Percentiles rank a stretch among this genome's conserved stretches.
Evolutionary conservation across 192 early-diverging fungal species (phyloP).

Genomic region (Phlyctochytrium planicorne): DNA sequence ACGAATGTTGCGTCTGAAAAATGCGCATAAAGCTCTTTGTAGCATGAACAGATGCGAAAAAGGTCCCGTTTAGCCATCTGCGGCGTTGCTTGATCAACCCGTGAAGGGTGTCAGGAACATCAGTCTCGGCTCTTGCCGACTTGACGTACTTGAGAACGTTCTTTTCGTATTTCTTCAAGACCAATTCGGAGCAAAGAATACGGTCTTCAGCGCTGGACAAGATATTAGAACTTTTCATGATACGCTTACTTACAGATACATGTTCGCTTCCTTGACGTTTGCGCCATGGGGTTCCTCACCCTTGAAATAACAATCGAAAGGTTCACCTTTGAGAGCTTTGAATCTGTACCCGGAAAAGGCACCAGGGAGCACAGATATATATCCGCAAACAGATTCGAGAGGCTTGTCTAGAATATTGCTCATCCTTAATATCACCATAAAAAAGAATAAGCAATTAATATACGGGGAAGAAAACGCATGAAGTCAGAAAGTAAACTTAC

Average conservation of each 20-base stretch:
- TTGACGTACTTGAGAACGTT: conserved; percentile 89
- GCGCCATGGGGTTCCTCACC: conserved; percentile 82
- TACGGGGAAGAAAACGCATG: conserved; percentile 24
- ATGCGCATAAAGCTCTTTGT: conserved; percentile 75
- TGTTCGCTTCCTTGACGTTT: conserved; percentile 87
- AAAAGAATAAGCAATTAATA: neutral
- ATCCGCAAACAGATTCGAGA: conserved; percentile 85
- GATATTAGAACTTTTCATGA: conserved; percentile 26
- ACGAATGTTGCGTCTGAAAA: conserved; percentile 72
- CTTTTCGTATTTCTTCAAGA: conserved; percentile 74
- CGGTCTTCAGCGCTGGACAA: conserved; percentile 66
- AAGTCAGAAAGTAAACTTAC: neutral
- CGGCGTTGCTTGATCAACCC: conserved; percentile 97
- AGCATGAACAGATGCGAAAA: conserved; percentile 91
- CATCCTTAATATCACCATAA: no score
- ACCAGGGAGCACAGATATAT: conserved; percentile 85
- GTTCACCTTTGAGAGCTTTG: conserved; percentile 73
- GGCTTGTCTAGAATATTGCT: conserved; percentile 91
- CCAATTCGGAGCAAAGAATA: conserved; percentile 93
- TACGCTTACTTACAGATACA: conserved; percentile 70
- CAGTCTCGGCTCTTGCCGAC: conserved; percentile 85
- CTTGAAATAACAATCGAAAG: conserved; percentile 83
- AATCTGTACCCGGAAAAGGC: conserved; percentile 97
- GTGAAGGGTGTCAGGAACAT: conserved; percentile 83
- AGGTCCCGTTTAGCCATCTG: conserved; percentile 94